Evolutionary conservation across 495 filamentous ascomycete species (phyloP).

Genomic region (Tuber indicum): DNA sequence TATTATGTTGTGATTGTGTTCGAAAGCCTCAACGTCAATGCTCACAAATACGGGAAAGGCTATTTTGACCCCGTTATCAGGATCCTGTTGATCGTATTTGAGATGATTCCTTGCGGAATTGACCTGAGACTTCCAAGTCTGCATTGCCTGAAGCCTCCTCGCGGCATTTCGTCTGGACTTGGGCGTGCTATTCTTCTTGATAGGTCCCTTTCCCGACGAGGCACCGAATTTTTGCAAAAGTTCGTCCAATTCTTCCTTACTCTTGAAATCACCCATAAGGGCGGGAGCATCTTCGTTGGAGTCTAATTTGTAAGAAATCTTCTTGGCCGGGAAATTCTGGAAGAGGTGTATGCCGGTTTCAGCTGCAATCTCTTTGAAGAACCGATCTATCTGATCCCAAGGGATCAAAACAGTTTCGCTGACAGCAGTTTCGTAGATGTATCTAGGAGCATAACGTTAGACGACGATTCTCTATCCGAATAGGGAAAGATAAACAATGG

Average conservation of each 20-base stretch:
- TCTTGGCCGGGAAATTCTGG: slow-evolving; percentile 11
- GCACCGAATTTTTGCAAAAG: slow-evolving; percentile 12
- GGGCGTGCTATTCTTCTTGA: slow-evolving; percentile 1
- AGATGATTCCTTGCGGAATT: slow-evolving; percentile 31
- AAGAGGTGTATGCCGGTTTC: slow-evolving; percentile 32
- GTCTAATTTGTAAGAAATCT: slow-evolving; percentile 23
- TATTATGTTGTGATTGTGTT: slow-evolving; percentile 54
- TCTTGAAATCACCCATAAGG: slow-evolving; percentile 24
- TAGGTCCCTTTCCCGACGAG: background rate
- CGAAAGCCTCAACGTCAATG: slow-evolving; percentile 77
- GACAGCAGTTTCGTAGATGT: slow-evolving; percentile 28
- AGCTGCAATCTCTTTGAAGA: slow-evolving; percentile 24
- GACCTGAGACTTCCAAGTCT: slow-evolving; percentile 30
- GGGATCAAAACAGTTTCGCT: slow-evolving; percentile 30
- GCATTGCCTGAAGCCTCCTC: slow-evolving; percentile 15
- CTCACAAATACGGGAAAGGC: slow-evolving; percentile 57
- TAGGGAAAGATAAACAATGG: background rate
- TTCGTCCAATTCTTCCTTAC: slow-evolving; percentile 32
- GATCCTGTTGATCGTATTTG: slow-evolving; percentile 9
- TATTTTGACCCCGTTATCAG: slow-evolving; percentile 4
- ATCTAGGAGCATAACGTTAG: slow-evolving; percentile 7
- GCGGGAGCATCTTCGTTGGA: slow-evolving; percentile 17
- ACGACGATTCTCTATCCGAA: background rate
- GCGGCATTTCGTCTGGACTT: slow-evolving; percentile 7
- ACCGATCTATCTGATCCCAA: slow-evolving; percentile 24